Percentiles rank a stretch among this genome's conserved stretches.
Evolutionary conservation across 2,329 filamentous ascomycete species (phyloP).

Genomic region (Ceratocystiopsis sp.): DNA sequence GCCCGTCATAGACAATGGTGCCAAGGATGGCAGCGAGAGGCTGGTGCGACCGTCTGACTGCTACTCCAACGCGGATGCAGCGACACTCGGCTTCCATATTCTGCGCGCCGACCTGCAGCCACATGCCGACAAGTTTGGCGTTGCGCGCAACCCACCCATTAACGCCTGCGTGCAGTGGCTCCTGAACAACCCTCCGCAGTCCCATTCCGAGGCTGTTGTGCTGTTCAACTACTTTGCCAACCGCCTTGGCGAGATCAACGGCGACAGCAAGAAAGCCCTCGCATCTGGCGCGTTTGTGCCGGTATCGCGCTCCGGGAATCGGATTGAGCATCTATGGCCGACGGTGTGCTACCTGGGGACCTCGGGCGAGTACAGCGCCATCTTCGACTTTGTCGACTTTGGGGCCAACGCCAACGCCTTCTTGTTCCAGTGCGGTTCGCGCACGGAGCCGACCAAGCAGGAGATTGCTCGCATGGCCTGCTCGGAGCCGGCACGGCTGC

Average conservation of each 20-base stretch:
- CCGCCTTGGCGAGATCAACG: slow-evolving; percentile 56
- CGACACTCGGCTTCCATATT: slow-evolving; percentile 66
- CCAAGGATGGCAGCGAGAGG: neutral
- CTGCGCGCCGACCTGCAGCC: slow-evolving; percentile 58
- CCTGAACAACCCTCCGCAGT: slow-evolving; percentile 53
- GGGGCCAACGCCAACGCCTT: slow-evolving; percentile 77
- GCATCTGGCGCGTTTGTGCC: slow-evolving; percentile 56
- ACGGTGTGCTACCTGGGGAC: slow-evolving; percentile 65
- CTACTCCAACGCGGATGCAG: slow-evolving; percentile 63
- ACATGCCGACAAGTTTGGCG: slow-evolving; percentile 74
- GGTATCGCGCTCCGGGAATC: slow-evolving; percentile 20
- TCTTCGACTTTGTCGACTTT: slow-evolving; percentile 96
- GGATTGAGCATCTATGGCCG: slow-evolving; percentile 44
- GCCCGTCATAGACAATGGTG: slow-evolving; percentile 46
- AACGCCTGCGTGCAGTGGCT: slow-evolving; percentile 58
- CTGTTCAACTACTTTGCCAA: slow-evolving; percentile 74
- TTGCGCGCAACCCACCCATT: slow-evolving; percentile 66
- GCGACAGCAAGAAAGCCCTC: slow-evolving; percentile 41
- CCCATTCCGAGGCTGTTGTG: slow-evolving; percentile 45
- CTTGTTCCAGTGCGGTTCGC: slow-evolving; percentile 73
- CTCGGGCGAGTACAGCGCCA: slow-evolving; percentile 56
- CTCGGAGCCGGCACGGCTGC: slow-evolving; percentile 63
- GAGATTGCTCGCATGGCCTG: slow-evolving; percentile 79
- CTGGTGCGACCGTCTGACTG: slow-evolving; percentile 61
- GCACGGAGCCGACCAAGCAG: slow-evolving; percentile 70